A percentile compares a stretch with the other conserved stretches of the same genome.
Conservation (phyloP, 106 monocot genomes). For the Xerophyta viscosa region DNA sequence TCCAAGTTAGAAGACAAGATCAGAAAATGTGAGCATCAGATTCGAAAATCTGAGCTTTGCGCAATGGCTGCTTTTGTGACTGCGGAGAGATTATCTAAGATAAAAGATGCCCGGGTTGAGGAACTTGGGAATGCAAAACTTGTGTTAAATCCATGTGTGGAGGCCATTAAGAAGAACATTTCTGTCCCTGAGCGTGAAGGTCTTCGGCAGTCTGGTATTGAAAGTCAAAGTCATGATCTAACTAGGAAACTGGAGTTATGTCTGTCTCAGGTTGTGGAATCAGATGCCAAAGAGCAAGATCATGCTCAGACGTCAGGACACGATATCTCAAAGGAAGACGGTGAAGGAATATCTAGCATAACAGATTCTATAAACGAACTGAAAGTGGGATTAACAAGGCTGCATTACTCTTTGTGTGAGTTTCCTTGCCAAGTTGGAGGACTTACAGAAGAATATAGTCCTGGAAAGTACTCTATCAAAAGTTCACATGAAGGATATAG, state of each 20-base stretch:
- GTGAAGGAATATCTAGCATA: conserved; percentile 8
- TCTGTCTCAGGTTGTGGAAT: conserved; percentile 12
- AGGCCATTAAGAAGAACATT: conserved; percentile 33
- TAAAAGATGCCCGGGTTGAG: conserved; percentile 20
- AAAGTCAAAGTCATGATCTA: conserved; percentile 22
- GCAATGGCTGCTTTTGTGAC: conserved; percentile 38
- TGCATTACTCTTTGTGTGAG: conserved; percentile 21
- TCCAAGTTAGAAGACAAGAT: conserved; percentile 33
- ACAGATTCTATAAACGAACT: conserved; percentile 30
- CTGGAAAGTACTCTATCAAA: conserved; percentile 13
- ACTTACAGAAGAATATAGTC: neutral
- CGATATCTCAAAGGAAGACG: conserved; percentile 24
- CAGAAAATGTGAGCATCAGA: conserved; percentile 18
- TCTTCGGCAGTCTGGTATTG: conserved; percentile 14
- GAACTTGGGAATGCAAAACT: conserved; percentile 23
- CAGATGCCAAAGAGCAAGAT: conserved; percentile 17
- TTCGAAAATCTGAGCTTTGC: conserved; percentile 24
- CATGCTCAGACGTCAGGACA: conserved; percentile 11
- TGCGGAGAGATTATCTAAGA: conserved; percentile 31
- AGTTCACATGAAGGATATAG: conserved; percentile 9
- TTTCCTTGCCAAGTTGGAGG: conserved; percentile 7
- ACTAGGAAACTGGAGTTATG: conserved; percentile 23
- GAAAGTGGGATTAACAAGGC: conserved; percentile 11
- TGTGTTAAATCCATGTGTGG: conserved; percentile 21
- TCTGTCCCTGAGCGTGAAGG: no score